Conservation (phyloP, 2,329 filamentous ascomycete genomes). For the Aspergillus transmontanensis region DNA sequence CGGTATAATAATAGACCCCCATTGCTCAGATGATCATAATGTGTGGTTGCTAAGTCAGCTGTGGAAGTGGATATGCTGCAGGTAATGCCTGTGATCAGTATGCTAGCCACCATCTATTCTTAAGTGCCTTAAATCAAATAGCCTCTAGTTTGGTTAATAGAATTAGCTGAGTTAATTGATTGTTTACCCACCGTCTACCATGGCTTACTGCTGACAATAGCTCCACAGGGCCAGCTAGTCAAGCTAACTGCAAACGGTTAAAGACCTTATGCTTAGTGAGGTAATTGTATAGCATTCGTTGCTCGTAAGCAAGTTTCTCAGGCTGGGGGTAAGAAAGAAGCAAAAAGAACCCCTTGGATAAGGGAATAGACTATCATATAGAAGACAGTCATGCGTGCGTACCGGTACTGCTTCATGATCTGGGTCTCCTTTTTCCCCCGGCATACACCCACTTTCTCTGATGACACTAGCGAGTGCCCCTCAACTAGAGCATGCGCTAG, state of each 20-base stretch:
- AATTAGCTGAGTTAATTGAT: not conserved
- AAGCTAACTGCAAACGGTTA: not conserved
- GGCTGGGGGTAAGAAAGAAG: slow-evolving; percentile 14
- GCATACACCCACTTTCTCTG: not conserved
- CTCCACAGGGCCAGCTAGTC: not conserved
- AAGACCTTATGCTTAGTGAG: not conserved
- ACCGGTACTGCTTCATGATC: not conserved
- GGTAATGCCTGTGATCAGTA: not conserved
- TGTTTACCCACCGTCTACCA: not conserved
- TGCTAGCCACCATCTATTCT: not conserved
- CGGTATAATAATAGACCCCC: not conserved
- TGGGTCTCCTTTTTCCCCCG: not conserved
- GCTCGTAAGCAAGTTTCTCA: not conserved
- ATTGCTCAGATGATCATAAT: not conserved
- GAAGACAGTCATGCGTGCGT: not conserved
- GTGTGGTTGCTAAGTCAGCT: not conserved
- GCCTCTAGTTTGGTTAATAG: not conserved
- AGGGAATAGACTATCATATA: slow-evolving; percentile 12
- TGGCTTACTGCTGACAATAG: not conserved
- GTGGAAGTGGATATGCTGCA: not conserved
- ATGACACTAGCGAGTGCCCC: not conserved
- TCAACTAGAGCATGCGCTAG: not conserved
- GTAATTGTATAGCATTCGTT: not conserved
- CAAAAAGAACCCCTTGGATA: slow-evolving; percentile 11
- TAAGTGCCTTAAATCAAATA: not conserved